These are phyloP conservation scores for Naganishia vaughanmartiniae DNA, from an alignment of 768 basidiomycete species.

Conservation along the genomic window DNA sequence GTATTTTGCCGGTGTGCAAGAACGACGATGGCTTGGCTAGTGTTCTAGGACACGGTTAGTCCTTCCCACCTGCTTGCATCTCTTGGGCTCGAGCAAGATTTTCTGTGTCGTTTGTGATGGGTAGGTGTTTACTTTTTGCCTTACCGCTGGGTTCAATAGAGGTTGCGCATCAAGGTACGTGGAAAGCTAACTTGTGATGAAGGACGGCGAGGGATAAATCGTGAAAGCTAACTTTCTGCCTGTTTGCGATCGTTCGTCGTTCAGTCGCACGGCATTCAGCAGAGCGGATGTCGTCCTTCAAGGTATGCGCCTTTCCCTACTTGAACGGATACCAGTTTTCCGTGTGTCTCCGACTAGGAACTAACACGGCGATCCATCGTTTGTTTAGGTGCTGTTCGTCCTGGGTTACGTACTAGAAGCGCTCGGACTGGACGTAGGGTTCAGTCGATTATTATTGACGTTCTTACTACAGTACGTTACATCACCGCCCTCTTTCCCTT, in stretches of 20 bases:
- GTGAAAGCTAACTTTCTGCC: background rate
- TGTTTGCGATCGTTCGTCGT: background rate
- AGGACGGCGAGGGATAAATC: no score
- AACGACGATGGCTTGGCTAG: constrained; percentile 80
- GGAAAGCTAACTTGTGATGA: constrained; percentile 49
- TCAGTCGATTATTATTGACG: constrained; percentile 58
- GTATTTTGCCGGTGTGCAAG: constrained; percentile 72
- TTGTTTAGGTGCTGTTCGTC: constrained; percentile 48
- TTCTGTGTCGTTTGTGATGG: no score
- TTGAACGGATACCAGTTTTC: background rate
- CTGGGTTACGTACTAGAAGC: constrained; percentile 55
- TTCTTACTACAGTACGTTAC: constrained; percentile 57
- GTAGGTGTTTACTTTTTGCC: no score
- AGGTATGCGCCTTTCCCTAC: constrained; percentile 30
- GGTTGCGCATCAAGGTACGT: constrained; percentile 68
- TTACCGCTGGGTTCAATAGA: constrained; percentile 54
- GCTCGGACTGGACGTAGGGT: constrained; percentile 61
- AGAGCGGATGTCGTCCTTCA: constrained; percentile 53
- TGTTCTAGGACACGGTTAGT: constrained; percentile 74
- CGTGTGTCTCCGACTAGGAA: background rate
- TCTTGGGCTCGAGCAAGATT: background rate
- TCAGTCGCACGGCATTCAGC: constrained; percentile 54
- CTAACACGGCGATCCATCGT: background rate
- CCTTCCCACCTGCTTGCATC: background rate
- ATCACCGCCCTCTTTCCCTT: constrained; percentile 19